phyloP scores from a whole-genome alignment of 768 basidiomycete species.

The Leccinum incarnatum region DNA sequence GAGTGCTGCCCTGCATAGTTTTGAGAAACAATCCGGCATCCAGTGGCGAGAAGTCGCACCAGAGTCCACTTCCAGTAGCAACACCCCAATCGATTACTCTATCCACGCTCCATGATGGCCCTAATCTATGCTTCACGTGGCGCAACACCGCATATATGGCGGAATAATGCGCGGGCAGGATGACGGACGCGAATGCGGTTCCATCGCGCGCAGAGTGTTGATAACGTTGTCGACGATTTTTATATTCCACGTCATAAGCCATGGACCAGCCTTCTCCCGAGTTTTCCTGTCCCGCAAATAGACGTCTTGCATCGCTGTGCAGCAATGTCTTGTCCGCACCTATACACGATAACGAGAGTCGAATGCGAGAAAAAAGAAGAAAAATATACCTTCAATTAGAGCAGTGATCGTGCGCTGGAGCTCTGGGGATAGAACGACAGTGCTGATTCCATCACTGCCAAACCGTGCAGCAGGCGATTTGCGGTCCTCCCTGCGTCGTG shows the following conservation, averaged over 20 bases:
- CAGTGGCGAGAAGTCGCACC: conserved; percentile 45
- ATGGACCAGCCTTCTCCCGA: conserved; percentile 49
- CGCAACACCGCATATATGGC: conserved; percentile 73
- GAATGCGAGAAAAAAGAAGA: conserved; percentile 5
- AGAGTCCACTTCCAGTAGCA: conserved; percentile 79
- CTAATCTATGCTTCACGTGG: conserved; percentile 62
- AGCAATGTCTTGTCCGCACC: conserved; percentile 63
- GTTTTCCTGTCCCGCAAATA: conserved; percentile 47
- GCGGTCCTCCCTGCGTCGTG: conserved; percentile 36
- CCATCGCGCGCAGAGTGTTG: conserved; percentile 69
- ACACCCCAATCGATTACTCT: conserved; percentile 82
- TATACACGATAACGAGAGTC: conserved; percentile 27
- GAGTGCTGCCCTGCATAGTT: conserved; percentile 55
- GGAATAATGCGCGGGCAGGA: conserved; percentile 84
- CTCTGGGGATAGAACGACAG: conserved; percentile 70
- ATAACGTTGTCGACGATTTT: conserved; percentile 52
- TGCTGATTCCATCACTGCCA: conserved; percentile 71
- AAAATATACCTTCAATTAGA: conserved; percentile 60
- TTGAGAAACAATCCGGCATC: conserved; percentile 9
- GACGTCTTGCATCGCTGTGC: conserved; percentile 68
- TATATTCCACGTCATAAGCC: conserved; percentile 57
- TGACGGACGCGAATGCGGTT: conserved; percentile 81
- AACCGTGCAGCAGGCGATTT: conserved; percentile 83
- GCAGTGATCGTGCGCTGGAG: conserved; percentile 61
- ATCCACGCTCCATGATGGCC: conserved; percentile 55